These are phyloP conservation scores for Sonneratia caseolaris DNA, from an alignment of 345 rosid genomes.

Conservation along the genomic window DNA sequence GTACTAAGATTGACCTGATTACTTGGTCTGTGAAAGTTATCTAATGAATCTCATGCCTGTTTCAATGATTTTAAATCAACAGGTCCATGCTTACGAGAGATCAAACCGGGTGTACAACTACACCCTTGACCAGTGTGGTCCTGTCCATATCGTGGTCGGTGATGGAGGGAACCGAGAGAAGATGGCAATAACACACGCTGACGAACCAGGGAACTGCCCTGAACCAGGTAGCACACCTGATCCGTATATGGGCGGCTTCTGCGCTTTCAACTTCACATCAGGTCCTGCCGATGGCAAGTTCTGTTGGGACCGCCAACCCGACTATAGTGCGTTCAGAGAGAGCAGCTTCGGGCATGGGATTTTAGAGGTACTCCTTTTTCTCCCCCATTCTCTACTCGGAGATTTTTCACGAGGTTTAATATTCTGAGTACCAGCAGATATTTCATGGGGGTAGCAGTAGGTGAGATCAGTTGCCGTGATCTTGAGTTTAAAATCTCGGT, in stretches of 20 bases:
- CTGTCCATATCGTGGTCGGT: conserved; percentile 62
- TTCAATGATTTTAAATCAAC: conserved; percentile 6
- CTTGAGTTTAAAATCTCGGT: too few species aligned
- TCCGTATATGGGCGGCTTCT: conserved; percentile 44
- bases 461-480: too few species aligned
- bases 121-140: conserved; percentile 71
- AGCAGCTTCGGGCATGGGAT: conserved; percentile 95
- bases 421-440: too few species aligned
- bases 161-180: conserved; percentile 71
- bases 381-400: too few species aligned
- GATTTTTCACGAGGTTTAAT: not conserved
- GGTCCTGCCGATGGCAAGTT: conserved; percentile 59
- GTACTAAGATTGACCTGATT: not conserved
- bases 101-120: conserved; percentile 84
- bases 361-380: conserved; percentile 51
- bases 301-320: conserved; percentile 92
- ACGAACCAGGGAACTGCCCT: conserved; percentile 81
- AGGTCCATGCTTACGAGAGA: conserved; percentile 95
- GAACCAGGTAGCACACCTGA: conserved; percentile 49
- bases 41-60: not conserved
- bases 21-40: not conserved
- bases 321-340: conserved; percentile 83
- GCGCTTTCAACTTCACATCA: conserved; percentile 70
- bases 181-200: conserved; percentile 57
- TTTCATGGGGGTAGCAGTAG: not conserved